Base-by-base conservation (phyloP, 169 alveolate genomes). In the Eimeria praecox region DNA sequence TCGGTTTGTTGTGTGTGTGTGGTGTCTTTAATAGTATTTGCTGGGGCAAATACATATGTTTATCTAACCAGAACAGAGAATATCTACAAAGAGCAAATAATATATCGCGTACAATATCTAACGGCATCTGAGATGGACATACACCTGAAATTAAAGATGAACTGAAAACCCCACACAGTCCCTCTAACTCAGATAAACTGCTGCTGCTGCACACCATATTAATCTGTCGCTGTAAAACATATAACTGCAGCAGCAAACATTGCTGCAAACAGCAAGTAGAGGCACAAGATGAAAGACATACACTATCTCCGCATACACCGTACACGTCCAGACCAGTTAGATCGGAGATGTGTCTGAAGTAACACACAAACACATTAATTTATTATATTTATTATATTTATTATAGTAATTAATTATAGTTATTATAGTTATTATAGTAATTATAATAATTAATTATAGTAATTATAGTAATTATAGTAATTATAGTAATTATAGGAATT, bases 231-330 rank as follows among this genome's bases (percentile, higher is more conserved):
- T 20, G 46, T 46, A 83, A 6, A 4, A 54, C 91, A 46, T 12
- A 54, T 12, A 83, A 46, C 75, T 83, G 91, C 91, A 83, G 27
- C 91, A 83, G 49, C 42, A 42, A 18, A 27, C n/a, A 5, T 46
- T 54, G 77, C 91, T 52, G 75, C 10, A 22, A 30, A 5, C 10
- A 20, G 14, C 49, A 30, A 8, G 62, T 12, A 16, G 88, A 24
- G 3, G 6, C 33, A 78, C 62, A 78, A 56, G 35, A 4, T 27
- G 88, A 38, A 10, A 78, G 62, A 40, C 64, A 33, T 33, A 20
- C 3, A 4, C 66, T 40, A 6, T 6, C 56, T 5, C 12, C 12
- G 12, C 12, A 49, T 8, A 49, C 56, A 49, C 56, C 56, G 56
- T 12, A 5, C 56, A 49, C 3, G 22, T 44, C 88, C 35, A 78